Evolutionary conservation across 1,284 basidiomycete genomes (phyloP).

Genomic region (Microbotryomycetes sp.): DNA sequence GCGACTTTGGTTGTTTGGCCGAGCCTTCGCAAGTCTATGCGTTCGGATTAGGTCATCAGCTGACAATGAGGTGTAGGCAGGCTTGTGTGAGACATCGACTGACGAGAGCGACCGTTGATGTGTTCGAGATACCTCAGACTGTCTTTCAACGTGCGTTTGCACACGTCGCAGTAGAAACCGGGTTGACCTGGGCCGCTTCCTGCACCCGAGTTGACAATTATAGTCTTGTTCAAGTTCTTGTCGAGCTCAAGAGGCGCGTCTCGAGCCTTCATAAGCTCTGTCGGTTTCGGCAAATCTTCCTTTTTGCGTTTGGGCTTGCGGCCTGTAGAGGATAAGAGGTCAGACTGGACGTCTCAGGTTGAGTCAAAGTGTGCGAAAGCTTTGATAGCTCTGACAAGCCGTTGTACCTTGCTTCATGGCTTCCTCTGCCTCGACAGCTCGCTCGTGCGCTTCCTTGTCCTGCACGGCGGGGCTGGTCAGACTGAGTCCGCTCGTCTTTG

Average conservation of each 20-base stretch:
- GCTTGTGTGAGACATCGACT: slow-evolving; percentile 41
- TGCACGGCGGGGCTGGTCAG: slow-evolving; percentile 3
- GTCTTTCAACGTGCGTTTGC: slow-evolving; percentile 86
- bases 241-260: slow-evolving; percentile 73
- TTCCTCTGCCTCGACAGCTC: slow-evolving; percentile 30
- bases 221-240: slow-evolving; percentile 85
- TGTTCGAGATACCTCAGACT: slow-evolving; percentile 90
- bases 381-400: not conserved
- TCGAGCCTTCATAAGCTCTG: slow-evolving; percentile 76
- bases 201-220: slow-evolving; percentile 76
- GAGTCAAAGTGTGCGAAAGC: not conserved
- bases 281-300: slow-evolving; percentile 73
- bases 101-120: slow-evolving; percentile 87
- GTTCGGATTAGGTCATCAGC: not conserved
- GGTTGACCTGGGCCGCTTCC: slow-evolving; percentile 72
- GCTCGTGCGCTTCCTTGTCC: slow-evolving; percentile 32
- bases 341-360: not conserved
- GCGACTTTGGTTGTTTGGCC: slow-evolving; percentile 89
- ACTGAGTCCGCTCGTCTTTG: not conserved
- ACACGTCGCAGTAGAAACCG: slow-evolving; percentile 85
- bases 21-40: slow-evolving; percentile 72
- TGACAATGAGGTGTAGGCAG: not conserved
- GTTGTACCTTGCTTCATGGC: slow-evolving; percentile 25
- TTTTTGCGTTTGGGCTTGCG: slow-evolving; percentile 59
- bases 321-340: slow-evolving; percentile 48